phyloP scores from a whole-genome alignment of 805 yeast species.

The Schwanniomyces yamadae region DNA sequence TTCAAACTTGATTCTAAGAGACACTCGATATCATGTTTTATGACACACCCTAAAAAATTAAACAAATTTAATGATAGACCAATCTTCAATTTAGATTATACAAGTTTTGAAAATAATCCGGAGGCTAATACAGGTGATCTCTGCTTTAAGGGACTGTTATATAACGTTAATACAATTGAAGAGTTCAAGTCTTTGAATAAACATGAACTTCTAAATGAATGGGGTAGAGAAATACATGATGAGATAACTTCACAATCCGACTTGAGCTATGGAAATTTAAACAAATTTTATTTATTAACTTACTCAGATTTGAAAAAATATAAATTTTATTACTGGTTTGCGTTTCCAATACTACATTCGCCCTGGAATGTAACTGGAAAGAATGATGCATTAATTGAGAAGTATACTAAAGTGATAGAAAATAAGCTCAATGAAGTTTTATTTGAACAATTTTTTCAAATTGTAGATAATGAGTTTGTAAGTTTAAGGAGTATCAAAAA shows the following conservation, averaged over 20 bases:
- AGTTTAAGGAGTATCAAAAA: too few species aligned
- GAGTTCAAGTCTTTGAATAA: constrained; percentile 76
- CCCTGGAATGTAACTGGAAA: constrained; percentile 41
- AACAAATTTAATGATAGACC: constrained; percentile 37
- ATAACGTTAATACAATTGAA: constrained; percentile 80
- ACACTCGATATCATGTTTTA: constrained; percentile 44
- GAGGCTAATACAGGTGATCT: constrained; percentile 14
- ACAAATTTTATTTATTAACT: constrained; percentile 44
- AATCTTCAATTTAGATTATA: constrained; percentile 32
- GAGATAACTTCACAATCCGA: constrained; percentile 30
- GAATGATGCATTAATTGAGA: constrained; percentile 1
- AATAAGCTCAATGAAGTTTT: neutral
- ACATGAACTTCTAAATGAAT: constrained; percentile 46
- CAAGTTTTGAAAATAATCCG: constrained; percentile 22
- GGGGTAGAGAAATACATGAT: constrained; percentile 28
- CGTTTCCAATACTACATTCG: constrained; percentile 64
- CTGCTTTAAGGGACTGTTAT: constrained; percentile 31
- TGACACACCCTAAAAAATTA: constrained; percentile 32
- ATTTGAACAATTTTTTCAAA: constrained; percentile 13
- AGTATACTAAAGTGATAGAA: neutral
- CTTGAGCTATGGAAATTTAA: constrained; percentile 31
- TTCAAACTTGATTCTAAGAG: constrained; percentile 59
- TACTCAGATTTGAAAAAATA: constrained; percentile 90
- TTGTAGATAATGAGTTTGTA: neutral
- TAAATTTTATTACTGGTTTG: constrained; percentile 86